Evolutionary conservation across 345 rosid genomes (phyloP), one percentile per base, ranked within the genome.

Genomic region (Populus pruinosa): DNA sequence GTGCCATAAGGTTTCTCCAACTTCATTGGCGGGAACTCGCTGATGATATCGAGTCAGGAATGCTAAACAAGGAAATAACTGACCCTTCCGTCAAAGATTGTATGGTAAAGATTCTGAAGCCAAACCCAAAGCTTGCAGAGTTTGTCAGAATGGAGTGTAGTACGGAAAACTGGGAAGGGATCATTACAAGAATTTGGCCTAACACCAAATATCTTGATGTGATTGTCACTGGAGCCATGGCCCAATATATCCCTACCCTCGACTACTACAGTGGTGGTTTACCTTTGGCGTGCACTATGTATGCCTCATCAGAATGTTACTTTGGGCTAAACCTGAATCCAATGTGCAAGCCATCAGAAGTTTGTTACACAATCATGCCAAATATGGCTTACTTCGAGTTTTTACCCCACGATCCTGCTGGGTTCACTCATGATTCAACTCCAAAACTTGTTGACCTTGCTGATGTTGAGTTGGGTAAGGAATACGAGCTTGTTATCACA

Each of bases 311-410:
- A 2, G 87, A 85, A 56, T 85, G 87, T 69, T 85, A 85, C 62
- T 85, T 85, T 23, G 87, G 87, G 14, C 62, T 85, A 20, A 85
- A 85, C 76, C 77, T 85, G 12, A 75, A 82, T 47, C 87, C 87
- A 1, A 77, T 85, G 82, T 62, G 78, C 76, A 80, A 82, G 70
- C 87, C 87, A 44, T 74, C 85, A 0, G 87, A 85, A 10, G 87
- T 85, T 47, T 82, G 85, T 1, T 85, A 85, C 76, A 85, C 87
- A 12, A 82, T 85, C 75, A 85, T 85, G 85, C 87, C 87, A 25
- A 85, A 80, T 82, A 85, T 85, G 87, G 87, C 80, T 9, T 85
- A 85, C 61, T 85, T 85, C 66, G 87, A 85, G 74, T 85, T 85
- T 59, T 25, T 85, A 44, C 87, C 85, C 11, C 80, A 78, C 16